These are phyloP conservation scores for Irpex sp. DNA, from an alignment of 1,284 basidiomycete genomes.

Conservation along the genomic window DNA sequence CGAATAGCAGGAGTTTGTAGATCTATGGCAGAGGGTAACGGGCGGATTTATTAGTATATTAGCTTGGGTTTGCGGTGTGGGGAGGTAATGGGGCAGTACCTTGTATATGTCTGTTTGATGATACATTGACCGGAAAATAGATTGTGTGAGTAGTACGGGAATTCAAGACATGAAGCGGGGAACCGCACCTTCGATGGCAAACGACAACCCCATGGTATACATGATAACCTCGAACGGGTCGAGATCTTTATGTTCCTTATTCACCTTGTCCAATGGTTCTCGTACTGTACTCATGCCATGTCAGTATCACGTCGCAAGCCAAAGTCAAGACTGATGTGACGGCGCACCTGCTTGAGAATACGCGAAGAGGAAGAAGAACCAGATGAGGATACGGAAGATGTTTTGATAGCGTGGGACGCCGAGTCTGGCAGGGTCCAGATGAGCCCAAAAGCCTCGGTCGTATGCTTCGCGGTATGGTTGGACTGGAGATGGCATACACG, in stretches of 20 bases:
- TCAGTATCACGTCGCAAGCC: not conserved
- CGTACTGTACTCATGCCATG: slow-evolving; percentile 39
- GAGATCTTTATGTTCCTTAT: slow-evolving; percentile 43
- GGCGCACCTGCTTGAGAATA: slow-evolving; percentile 78
- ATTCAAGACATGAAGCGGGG: not conserved
- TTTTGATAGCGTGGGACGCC: slow-evolving; percentile 87
- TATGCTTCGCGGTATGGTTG: slow-evolving; percentile 50
- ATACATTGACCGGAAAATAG: not conserved
- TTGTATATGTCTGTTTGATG: not conserved
- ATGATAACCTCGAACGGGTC: slow-evolving; percentile 77
- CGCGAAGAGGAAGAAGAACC: slow-evolving; percentile 79
- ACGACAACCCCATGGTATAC: slow-evolving; percentile 73
- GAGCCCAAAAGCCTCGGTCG: slow-evolving; percentile 57
- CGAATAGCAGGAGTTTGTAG: slow-evolving; percentile 58
- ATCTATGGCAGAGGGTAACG: too few relatives aligned
- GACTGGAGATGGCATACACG: slow-evolving; percentile 35
- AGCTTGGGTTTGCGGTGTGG: too few relatives aligned
- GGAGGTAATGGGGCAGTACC: not conserved
- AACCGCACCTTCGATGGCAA: slow-evolving; percentile 65
- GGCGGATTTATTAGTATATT: too few relatives aligned
- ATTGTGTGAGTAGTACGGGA: not conserved
- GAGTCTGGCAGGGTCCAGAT: slow-evolving; percentile 74
- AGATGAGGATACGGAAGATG: slow-evolving; percentile 67
- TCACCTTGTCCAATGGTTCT: slow-evolving; percentile 63
- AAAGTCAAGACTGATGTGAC: too few relatives aligned